phyloP scores from a whole-genome alignment of 2,329 filamentous ascomycete species.

The Cladosporium austrohemisphaericum region DNA sequence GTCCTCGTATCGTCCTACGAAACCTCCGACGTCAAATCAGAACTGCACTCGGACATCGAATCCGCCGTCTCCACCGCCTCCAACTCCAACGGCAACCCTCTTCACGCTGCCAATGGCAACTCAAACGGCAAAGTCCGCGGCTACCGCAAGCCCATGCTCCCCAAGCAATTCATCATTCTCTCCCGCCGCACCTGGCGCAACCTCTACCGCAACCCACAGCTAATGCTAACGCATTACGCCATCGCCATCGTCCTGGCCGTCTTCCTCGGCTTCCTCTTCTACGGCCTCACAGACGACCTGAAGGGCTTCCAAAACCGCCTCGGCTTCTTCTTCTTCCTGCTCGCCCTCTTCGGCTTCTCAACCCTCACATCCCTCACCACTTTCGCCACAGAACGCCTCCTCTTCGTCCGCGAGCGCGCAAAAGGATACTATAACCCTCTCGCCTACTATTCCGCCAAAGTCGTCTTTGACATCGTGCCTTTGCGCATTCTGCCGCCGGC shows the following conservation, averaged over 20 bases:
- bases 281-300: constrained; percentile 92
- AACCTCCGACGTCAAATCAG: constrained; percentile 70
- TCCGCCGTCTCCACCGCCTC: constrained; percentile 62
- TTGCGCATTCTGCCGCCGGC: constrained; percentile 91
- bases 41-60: constrained; percentile 74
- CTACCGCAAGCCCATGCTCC: constrained; percentile 75
- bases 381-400: constrained; percentile 82
- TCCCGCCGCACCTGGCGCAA: constrained; percentile 94
- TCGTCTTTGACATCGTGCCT: constrained; percentile 96
- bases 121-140: constrained; percentile 59
- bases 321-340: constrained; percentile 94
- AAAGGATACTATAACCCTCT: constrained; percentile 95
- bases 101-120: constrained; percentile 50
- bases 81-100: constrained; percentile 59
- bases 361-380: constrained; percentile 91
- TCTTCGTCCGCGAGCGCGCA: constrained; percentile 89
- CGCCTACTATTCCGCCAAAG: constrained; percentile 91
- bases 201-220: constrained; percentile 91
- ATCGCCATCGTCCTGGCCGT: constrained; percentile 93
- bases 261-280: constrained; percentile 92
- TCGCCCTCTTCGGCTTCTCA: constrained; percentile 94
- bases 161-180: constrained; percentile 81
- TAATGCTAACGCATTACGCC: constrained; percentile 98
- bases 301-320: constrained; percentile 96
- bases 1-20: constrained; percentile 71